A percentile compares a stretch with the other conserved stretches of the same genome.
These are phyloP conservation scores for Microcera coccophila DNA, from an alignment of 2,329 filamentous ascomycete species.

Conservation along the genomic window DNA sequence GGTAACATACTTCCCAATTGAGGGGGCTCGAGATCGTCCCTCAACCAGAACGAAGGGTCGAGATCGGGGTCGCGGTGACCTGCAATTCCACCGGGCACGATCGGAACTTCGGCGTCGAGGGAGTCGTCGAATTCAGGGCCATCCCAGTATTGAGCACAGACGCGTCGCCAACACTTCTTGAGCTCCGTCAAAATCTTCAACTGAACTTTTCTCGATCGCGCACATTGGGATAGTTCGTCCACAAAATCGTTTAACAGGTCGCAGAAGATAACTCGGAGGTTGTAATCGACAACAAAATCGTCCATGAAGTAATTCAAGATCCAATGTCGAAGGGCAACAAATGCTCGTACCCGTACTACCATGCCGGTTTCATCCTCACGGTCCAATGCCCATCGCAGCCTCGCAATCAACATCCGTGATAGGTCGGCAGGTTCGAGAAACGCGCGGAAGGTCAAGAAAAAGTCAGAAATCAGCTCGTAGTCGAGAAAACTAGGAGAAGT, in stretches of 20 bases:
- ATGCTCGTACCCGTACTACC: conserved; percentile 92
- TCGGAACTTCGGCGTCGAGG: conserved; percentile 60
- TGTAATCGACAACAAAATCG: conserved; percentile 77
- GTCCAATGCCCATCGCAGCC: conserved; percentile 80
- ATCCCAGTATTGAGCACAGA: conserved; percentile 89
- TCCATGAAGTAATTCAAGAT: conserved; percentile 97
- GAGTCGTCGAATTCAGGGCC: conserved; percentile 61
- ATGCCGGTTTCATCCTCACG: conserved; percentile 79
- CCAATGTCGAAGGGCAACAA: conserved; percentile 95
- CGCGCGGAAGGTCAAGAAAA: conserved; percentile 90
- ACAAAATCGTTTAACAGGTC: conserved; percentile 69
- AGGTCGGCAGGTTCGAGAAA: conserved; percentile 77
- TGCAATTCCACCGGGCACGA: conserved; percentile 70
- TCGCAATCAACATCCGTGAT: conserved; percentile 76
- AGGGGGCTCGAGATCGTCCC: conserved; percentile 41
- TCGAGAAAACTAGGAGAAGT: conserved; percentile 94
- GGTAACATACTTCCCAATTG: conserved; percentile 42
- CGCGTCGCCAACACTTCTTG: conserved; percentile 94
- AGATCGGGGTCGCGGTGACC: conserved; percentile 55
- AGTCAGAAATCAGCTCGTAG: conserved; percentile 94
- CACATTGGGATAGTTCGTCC: conserved; percentile 48
- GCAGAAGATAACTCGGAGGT: conserved; percentile 75
- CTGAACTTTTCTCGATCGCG: conserved; percentile 47
- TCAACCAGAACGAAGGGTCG: conserved; percentile 54
- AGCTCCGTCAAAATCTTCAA: conserved; percentile 88